Evolutionary conservation across 2,329 filamentous ascomycete species (phyloP), one percentile per base, ranked within the genome.

Genomic region (Fusarium albidum): DNA sequence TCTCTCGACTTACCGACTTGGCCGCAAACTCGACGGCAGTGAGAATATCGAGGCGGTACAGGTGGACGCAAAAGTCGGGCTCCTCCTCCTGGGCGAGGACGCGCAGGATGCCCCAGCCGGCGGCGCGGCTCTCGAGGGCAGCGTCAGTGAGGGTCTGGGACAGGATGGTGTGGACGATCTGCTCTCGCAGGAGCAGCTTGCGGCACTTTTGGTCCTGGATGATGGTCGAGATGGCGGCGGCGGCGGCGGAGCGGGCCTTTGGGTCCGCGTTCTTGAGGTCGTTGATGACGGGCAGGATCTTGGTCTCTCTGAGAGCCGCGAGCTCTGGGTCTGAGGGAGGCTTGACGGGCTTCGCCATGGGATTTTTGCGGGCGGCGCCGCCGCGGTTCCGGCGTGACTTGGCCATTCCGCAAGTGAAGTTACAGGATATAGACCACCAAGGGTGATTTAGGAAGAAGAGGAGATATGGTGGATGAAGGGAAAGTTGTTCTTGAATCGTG

Each of bases 91-190:
- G 75, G 3, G 81, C 82, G 46, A 90, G 75, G 34, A 84, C 79
- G 59, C 81, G 79, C 45, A 90, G 73, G 59, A 89, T 86, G 11
- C 82, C 81, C 87, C 87, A 90, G n/a, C 85, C 87, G 15, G 85
- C 83, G 35, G 85, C 82, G 40, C 83, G 79, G 63, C 84, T 85
- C 71, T 89, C 85, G 45, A 87, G 75, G 51, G 79, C 83, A 31
- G 80, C 74, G 66, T 90, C 86, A 18, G 84, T 85, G 49, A 89
- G 72, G 26, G 84, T 87, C 74, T 88, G 83, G 27, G 80, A 84
- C 54, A 89, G 78, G 35, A 90, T 69, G 45, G 82, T 82, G 62
- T 80, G 81, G 35, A 89, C 85, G 59, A 90, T 77, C 69, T 88
- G 84, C 71, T 90, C 87, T 17, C 86, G 77, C 54, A 89, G 74